Conservation (phyloP, 1,284 basidiomycete species). For the Ceratobasidium sp. region DNA sequence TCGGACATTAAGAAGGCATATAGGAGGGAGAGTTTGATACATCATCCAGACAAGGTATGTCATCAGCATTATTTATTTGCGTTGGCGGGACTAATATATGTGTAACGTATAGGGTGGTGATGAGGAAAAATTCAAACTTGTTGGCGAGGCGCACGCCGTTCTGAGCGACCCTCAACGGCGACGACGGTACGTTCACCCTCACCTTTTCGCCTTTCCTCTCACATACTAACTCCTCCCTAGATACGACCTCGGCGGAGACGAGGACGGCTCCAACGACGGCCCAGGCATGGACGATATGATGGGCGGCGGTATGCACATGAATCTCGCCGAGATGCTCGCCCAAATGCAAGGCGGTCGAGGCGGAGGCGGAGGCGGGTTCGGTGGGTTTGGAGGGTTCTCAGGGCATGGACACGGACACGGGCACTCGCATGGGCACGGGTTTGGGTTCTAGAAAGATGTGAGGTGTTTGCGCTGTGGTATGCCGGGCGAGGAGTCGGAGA, state of each 20-base stretch:
- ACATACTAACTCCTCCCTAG: background rate
- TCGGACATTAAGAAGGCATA: constrained; percentile 84
- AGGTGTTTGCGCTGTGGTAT: background rate
- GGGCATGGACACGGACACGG: background rate
- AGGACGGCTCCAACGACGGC: constrained; percentile 64
- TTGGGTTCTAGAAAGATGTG: constrained; percentile 22
- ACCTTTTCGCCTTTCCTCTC: background rate
- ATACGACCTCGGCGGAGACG: constrained; percentile 81
- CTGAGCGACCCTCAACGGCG: constrained; percentile 76
- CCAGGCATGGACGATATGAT: constrained; percentile 60
- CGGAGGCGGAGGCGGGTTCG: constrained; percentile 47
- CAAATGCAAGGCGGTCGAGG: constrained; percentile 59
- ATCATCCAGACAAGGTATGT: constrained; percentile 84
- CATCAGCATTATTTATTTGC: background rate
- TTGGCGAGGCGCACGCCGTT: constrained; percentile 78
- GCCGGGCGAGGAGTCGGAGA: background rate
- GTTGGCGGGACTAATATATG: background rate
- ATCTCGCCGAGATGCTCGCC: constrained; percentile 69
- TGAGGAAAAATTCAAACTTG: constrained; percentile 81
- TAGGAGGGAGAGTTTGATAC: constrained; percentile 77
- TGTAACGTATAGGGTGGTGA: constrained; percentile 57
- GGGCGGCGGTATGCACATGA: constrained; percentile 53
- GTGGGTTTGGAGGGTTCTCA: constrained; percentile 45
- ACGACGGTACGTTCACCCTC: constrained; percentile 57
- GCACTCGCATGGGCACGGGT: constrained; percentile 18